A percentile compares a stretch with the other conserved stretches of the same genome.
Evolutionary conservation across 2,329 filamentous ascomycete species (phyloP).

Genomic region (Botrytis hyacinthi): DNA sequence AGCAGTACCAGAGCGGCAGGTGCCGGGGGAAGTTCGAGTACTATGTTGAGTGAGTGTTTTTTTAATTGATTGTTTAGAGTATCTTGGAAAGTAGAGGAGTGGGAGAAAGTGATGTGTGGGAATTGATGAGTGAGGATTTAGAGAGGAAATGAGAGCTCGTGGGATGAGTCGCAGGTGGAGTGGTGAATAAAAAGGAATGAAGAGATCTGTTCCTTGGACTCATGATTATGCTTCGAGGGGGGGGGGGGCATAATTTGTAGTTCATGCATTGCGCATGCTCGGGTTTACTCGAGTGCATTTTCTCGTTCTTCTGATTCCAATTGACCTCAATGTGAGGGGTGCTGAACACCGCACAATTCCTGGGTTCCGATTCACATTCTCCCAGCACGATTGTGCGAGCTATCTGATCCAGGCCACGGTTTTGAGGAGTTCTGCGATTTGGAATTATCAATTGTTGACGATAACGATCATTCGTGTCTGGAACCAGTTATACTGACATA

Average conservation of each 20-base stretch:
- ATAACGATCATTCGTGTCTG: background rate
- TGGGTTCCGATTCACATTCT: background rate
- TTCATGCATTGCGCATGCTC: background rate
- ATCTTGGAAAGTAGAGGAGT: background rate
- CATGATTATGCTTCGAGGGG: background rate
- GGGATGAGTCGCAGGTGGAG: background rate
- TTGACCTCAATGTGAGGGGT: background rate
- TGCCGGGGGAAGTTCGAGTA: conserved; percentile 93
- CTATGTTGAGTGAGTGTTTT: conserved; percentile 82
- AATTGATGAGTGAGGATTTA: background rate
- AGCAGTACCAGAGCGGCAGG: conserved; percentile 90
- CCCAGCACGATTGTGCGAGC: too few species aligned
- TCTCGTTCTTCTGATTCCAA: background rate
- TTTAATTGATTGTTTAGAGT: conserved; percentile 13
- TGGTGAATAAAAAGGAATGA: background rate
- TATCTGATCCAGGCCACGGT: background rate
- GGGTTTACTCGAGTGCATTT: background rate
- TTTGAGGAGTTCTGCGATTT: background rate
- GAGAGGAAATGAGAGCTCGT: background rate
- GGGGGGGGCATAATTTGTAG: background rate
- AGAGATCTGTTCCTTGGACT: background rate
- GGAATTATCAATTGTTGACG: background rate
- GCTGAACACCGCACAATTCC: background rate
- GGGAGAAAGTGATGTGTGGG: background rate
- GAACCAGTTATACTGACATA: conserved; percentile 20